These are phyloP conservation scores for Trametes villosa DNA, from an alignment of 768 basidiomycete genomes.

Conservation along the genomic window DNA sequence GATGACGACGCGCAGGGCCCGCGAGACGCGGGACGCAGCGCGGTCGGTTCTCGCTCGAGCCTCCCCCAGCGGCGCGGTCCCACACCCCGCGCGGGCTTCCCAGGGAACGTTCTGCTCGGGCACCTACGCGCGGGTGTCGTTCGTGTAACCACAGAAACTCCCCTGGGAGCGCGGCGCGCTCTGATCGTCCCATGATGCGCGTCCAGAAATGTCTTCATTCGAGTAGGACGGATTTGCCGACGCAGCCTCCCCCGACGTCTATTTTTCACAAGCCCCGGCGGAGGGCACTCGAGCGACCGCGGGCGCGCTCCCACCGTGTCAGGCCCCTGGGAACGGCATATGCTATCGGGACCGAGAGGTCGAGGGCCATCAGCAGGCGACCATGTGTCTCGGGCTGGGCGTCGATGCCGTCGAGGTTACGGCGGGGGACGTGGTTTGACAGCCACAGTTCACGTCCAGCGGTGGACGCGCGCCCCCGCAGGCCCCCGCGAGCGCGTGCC, in stretches of 20 bases:
- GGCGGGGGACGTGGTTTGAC: slow-evolving; percentile 5
- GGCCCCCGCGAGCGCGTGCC: not conserved
- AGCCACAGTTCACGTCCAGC: not conserved
- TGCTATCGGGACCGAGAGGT: slow-evolving; percentile 22
- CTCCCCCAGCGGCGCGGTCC: slow-evolving; percentile 3
- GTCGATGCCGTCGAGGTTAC: slow-evolving; percentile 6
- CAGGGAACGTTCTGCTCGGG: slow-evolving; percentile 19
- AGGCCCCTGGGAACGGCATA: slow-evolving; percentile 13
- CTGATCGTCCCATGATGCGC: slow-evolving; percentile 16
- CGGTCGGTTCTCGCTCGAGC: slow-evolving; percentile 1
- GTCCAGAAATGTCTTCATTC: slow-evolving; percentile 16
- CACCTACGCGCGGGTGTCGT: slow-evolving; percentile 12
- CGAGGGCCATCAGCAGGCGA: slow-evolving; percentile 8
- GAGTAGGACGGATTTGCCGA: slow-evolving; percentile 12
- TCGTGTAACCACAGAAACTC: slow-evolving; percentile 26
- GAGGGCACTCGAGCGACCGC: slow-evolving; percentile 4
- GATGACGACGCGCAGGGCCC: slow-evolving; percentile 12
- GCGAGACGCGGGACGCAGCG: not conserved
- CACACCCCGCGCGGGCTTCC: slow-evolving; percentile 6
- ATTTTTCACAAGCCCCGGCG: slow-evolving; percentile 15
- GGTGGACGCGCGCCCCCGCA: not conserved
- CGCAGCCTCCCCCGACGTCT: slow-evolving; percentile 18
- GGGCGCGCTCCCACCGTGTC: slow-evolving; percentile 18
- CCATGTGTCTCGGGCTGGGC: not conserved
- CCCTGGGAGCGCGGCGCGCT: slow-evolving; percentile 13